phyloP scores from a whole-genome alignment of 768 basidiomycete genomes.

The Boletus barrowsii region DNA sequence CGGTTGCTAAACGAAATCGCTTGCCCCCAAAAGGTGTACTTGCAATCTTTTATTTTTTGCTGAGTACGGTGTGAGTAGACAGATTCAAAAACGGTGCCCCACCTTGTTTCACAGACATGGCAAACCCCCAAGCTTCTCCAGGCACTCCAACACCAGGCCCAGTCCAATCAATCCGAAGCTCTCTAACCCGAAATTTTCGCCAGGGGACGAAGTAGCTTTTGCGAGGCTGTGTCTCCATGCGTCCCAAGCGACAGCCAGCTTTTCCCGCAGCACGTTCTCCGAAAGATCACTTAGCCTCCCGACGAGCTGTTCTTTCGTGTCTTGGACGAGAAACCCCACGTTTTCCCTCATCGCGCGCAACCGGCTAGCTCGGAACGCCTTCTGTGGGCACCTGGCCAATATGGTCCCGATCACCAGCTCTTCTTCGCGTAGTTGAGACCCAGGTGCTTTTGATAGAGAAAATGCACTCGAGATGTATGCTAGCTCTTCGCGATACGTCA shows the following conservation, averaged over 20 bases:
- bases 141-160: constrained; percentile 53
- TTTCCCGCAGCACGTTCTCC: constrained; percentile 30
- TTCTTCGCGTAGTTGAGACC: neutral
- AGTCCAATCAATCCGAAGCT: constrained; percentile 69
- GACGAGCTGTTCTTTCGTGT: neutral
- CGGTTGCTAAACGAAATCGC: no score
- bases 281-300: constrained; percentile 19
- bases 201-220: constrained; percentile 14
- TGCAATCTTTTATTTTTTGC: no score
- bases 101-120: constrained; percentile 7
- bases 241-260: constrained; percentile 34
- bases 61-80: no score
- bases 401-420: neutral
- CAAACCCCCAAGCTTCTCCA: constrained; percentile 39
- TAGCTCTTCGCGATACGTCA: constrained; percentile 2
- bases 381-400: neutral
- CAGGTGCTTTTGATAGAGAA: neutral
- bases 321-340: neutral
- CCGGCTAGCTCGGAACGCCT: neutral
- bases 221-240: neutral
- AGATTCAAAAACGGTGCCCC: no score
- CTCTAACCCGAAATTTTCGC: constrained; percentile 43
- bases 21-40: no score
- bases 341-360: neutral
- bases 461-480: neutral